Evolutionary conservation across 2,329 filamentous ascomycete genomes (phyloP), one percentile per base, ranked within the genome.

Genomic region (Nigrograna mackinnonii): DNA sequence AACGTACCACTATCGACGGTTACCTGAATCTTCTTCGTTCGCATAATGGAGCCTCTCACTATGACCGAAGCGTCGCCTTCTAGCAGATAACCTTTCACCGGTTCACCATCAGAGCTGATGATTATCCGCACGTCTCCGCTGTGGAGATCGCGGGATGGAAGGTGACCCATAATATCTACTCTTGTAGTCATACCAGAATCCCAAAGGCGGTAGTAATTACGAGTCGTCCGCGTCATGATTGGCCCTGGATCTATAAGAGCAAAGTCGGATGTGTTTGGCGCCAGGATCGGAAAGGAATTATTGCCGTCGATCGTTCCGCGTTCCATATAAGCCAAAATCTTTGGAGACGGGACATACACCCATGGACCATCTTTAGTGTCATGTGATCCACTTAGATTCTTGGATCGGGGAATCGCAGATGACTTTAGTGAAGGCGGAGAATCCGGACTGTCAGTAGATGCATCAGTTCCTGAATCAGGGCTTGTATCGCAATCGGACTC

Each of bases 11-110:
- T 35, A 7, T 28, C 11, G 11, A 22, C 26, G 6, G 19, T n/a
- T 13, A 47, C 36, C 22, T 44, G 41, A 22, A 47, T 47, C 33
- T 44, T 47, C 30, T 31, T 40, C 6, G 44, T 47, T n/a, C 36
- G 41, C 32, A 47, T 37, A 12, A 41, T 30, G 9, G 9, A 18
- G 11, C 40, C 40, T 22, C 33, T 37, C 9, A 44, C 18, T 19
- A 47, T 44, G 5, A 47, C n/a, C 16, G 22, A 41, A 17, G 36
- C n/a, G 19, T 47, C 30, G n/a, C 37, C 37, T 6, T 44, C 31
- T 17, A 47, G 26, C n/a, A 47, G 16, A 35, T 40, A 35, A 13
- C 44, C 41, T 11, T 21, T 34, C n/a, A 34, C n/a, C 20, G 41
- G 44, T 30, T 12, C 16, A 14, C n/a, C 20, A 24, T 13, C 19